Evolutionary conservation across 2,329 filamentous ascomycete species (phyloP), one percentile per base, ranked within the genome.

Genomic region (Penicillium sp.): DNA sequence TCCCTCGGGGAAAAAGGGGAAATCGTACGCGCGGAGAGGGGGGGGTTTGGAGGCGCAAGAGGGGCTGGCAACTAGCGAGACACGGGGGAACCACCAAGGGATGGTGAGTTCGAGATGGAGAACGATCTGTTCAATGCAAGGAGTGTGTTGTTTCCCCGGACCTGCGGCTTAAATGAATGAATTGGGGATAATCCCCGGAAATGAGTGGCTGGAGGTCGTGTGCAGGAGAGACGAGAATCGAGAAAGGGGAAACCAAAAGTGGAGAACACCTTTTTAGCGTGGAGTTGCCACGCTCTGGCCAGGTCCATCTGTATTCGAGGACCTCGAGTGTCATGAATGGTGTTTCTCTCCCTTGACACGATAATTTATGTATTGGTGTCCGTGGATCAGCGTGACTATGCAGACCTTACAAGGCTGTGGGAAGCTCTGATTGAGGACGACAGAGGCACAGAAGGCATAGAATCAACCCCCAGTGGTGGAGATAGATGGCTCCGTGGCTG

Each of bases 21-120:
- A 50, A 4, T 2, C 18, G 42, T 43, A 45, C 33, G 38, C 26
- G 48, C 42, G 42, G 42, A 44, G 39, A 29, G 42, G 42, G 48
- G 48, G 28, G 44, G 13, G 43, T 46, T 33, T 33, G 28, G 44
- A 44, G 49, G 43, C 39, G 38, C 57, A 59, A 54, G 52, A 58
- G 53, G 31, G 39, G 48, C 41, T 47, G 50, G 51, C 18, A 52
- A 51, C 48, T 53, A 21, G 10, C 9, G 28, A 12, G 10, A 9
- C 10, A 9, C 28, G 9, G 50, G 49, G 52, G 46, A 54, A 49
- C 49, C 54, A 57, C 54, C 52, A 52, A 50, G 38, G 26, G 42
- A 31, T 44, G 28, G 33, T 9, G 36, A 36, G 18, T 2, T 2
- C 2, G 24, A 5, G 24, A 26, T 26, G 24, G 18, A 2, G 23